phyloP scores from a whole-genome alignment of 108 stramenopile genomes.

The Nitzschia inconspicua region DNA sequence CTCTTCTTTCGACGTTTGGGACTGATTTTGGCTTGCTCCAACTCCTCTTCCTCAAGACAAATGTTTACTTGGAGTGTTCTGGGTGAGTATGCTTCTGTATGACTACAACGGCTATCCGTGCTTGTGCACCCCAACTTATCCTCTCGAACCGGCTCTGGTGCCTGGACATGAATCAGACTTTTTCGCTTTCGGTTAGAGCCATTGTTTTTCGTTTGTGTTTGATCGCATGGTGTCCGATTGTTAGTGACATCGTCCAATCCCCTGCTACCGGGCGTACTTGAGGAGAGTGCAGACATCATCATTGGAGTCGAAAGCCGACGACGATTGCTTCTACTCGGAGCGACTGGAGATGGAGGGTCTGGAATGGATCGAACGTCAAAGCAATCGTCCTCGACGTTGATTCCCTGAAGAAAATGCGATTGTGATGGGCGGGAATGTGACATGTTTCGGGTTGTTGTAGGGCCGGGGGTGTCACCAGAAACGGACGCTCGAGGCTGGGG shows the following conservation, averaged over 20 bases:
- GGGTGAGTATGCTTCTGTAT: background rate
- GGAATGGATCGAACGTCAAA: conserved; percentile 32
- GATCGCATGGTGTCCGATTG: background rate
- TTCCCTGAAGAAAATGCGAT: conserved; percentile 33
- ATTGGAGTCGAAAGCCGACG: conserved; percentile 20
- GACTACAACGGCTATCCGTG: background rate
- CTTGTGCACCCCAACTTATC: background rate
- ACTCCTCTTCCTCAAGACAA: conserved; percentile 9
- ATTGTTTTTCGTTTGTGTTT: background rate
- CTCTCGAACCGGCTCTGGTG: conserved; percentile 1
- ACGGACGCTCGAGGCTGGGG: no score
- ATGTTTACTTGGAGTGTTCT: conserved; percentile 2
- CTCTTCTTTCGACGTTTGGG: conserved; percentile 29
- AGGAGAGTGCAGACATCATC: conserved; percentile 1
- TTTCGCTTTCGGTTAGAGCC: background rate
- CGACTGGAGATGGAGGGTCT: conserved; percentile 32
- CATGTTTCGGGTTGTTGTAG: no score
- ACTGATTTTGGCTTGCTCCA: background rate
- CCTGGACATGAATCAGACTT: conserved; percentile 26
- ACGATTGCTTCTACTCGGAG: conserved; percentile 16
- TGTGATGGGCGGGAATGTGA: no score
- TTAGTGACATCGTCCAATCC: conserved; percentile 8
- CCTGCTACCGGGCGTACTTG: background rate
- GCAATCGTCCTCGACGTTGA: conserved; percentile 31
- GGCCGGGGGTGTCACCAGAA: no score